phyloP scores from a whole-genome alignment of 306 rosid genomes.

The Acacia crassicarpa region DNA sequence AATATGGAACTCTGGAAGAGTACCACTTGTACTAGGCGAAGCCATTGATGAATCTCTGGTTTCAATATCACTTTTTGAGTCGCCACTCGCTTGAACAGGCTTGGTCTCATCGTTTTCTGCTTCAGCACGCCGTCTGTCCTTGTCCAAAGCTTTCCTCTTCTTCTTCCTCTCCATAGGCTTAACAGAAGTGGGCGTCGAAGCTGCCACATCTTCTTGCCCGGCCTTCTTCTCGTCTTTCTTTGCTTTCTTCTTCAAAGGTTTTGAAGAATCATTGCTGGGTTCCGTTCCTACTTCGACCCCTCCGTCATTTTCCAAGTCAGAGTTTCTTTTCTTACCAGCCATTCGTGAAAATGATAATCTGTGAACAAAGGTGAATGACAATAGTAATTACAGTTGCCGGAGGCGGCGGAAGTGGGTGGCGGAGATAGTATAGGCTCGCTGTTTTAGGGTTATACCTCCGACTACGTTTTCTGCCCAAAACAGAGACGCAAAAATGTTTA shows the following conservation, averaged over 20 bases:
- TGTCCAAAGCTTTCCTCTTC: conserved; percentile 65
- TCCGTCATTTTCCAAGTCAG: conserved; percentile 30
- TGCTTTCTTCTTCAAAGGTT: conserved; percentile 38
- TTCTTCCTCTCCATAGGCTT: conserved; percentile 70
- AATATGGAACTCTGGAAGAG: conserved; percentile 79
- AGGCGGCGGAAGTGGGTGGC: background rate
- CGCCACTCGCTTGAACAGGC: conserved; percentile 16
- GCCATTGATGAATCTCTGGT: conserved; percentile 1
- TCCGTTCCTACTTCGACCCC: conserved; percentile 25
- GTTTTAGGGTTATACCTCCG: conserved; percentile 13
- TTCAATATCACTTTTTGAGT: conserved; percentile 21
- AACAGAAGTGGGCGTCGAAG: conserved; percentile 19
- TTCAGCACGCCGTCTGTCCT: conserved; percentile 38
- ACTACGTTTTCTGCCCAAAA: background rate
- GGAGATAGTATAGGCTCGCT: background rate
- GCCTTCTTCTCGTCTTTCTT: conserved; percentile 38
- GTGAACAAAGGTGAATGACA: background rate
- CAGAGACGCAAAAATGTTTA: background rate
- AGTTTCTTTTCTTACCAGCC: conserved; percentile 53
- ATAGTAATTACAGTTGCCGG: background rate
- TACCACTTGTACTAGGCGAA: conserved; percentile 30
- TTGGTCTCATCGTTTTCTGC: conserved; percentile 27
- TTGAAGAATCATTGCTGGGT: conserved; percentile 16
- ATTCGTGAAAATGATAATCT: conserved; percentile 16
- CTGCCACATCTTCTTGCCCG: conserved; percentile 6